Evolutionary conservation across 1,139 yeast species (phyloP), one percentile per base, ranked within the genome.

Genomic region (Blastobotrys aristatus): DNA sequence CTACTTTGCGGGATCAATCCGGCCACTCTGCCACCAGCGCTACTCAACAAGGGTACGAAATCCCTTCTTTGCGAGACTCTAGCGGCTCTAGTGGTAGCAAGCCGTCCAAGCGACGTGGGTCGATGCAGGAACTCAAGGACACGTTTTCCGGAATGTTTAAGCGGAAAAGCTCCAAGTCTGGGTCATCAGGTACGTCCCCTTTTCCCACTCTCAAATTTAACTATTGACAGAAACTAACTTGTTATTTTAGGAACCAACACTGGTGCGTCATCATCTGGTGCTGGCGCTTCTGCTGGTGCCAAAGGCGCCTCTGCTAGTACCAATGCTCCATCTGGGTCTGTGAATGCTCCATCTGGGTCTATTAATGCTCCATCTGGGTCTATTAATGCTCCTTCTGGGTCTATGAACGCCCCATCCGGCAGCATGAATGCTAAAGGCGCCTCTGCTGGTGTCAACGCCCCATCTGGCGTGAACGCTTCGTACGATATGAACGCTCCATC

Each of bases 201-300:
- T n/a, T n/a, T n/a, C n/a, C n/a, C n/a, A n/a, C n/a, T n/a, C n/a
- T n/a, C n/a, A n/a, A n/a, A n/a, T n/a, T n/a, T n/a, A n/a, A n/a
- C n/a, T n/a, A n/a, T n/a, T n/a, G n/a, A n/a, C n/a, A n/a, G n/a
- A n/a, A n/a, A n/a, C n/a, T n/a, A n/a, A n/a, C n/a, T n/a, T n/a
- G n/a, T n/a, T n/a, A n/a, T n/a, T n/a, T n/a, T n/a, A n/a, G n/a
- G n/a, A n/a, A n/a, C n/a, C n/a, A n/a, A n/a, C n/a, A n/a, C n/a
- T n/a, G n/a, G n/a, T n/a, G n/a, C n/a, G n/a, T n/a, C 45, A 20
- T 47, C 43, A 32, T 44, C 34, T 29, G 49, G 38, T 29, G 54
- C 42, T 33, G 50, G 40, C 17, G 48, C 44, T 36, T 47, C 41
- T 16, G 48, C 47, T 22, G 47, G 40, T 16, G 48, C 41, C 30